A percentile compares a stretch with the other conserved stretches of the same genome.
Conservation (phyloP, 1,284 basidiomycete species). For the Sparassis latifolia region DNA sequence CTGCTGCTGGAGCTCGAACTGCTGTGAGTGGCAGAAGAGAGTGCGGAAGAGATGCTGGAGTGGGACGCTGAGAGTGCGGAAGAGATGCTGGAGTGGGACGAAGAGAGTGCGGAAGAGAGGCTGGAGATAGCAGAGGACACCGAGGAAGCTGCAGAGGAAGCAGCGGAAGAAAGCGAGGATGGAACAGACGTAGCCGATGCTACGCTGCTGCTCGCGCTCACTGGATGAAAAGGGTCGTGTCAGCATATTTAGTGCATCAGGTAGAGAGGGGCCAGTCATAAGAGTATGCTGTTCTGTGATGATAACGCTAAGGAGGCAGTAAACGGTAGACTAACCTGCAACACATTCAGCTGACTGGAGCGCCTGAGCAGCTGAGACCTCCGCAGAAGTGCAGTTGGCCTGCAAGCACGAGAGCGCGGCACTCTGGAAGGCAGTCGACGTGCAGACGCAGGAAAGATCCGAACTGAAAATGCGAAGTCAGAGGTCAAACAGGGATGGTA, state of each 20-base stretch:
- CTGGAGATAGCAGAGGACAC: not conserved
- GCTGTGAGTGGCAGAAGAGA: not conserved
- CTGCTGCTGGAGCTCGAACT: not conserved
- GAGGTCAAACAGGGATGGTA: no score
- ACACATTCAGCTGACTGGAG: slow-evolving; percentile 20
- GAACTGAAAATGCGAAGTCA: not conserved
- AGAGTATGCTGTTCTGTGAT: no score
- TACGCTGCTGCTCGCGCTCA: not conserved
- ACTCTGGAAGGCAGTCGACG: slow-evolving; percentile 21
- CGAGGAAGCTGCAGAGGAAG: not conserved
- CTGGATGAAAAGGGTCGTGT: not conserved
- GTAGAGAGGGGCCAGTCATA: no score
- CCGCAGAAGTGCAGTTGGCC: slow-evolving; percentile 22
- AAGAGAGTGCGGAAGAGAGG: not conserved
- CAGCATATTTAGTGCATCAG: no score
- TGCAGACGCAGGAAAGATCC: slow-evolving; percentile 21
- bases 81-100: not conserved
- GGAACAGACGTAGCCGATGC: not conserved
- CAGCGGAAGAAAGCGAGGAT: not conserved
- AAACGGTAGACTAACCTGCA: not conserved
- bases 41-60: not conserved
- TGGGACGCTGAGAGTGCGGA: not conserved
- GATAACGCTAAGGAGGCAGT: no score
- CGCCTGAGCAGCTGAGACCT: slow-evolving; percentile 15
- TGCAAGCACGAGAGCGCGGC: slow-evolving; percentile 19